Base-by-base conservation (phyloP, 257 asterid genomes). In the Anisodus acutangulus region DNA sequence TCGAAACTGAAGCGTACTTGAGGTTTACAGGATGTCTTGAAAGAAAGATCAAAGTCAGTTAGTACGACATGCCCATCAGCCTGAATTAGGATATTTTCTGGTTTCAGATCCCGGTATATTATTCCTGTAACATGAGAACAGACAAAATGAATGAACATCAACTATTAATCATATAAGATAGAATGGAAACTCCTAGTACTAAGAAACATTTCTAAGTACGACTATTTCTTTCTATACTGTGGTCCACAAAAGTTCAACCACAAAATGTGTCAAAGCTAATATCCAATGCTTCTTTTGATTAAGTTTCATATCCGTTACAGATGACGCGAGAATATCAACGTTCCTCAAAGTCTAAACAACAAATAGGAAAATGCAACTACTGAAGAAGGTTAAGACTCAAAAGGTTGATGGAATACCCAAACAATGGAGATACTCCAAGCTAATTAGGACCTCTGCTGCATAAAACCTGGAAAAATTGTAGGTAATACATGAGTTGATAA, bases 361-460 rank as follows among this genome's bases (percentile, higher is more conserved):
- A 69, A 37, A 37, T 7, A 69, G 7, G 78, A 8, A 68, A 39
- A 39, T 39, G 78, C 53, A 69, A 69, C 26, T 39, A 69, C 54
- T 69, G 26, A 3, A 68, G 54, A 69, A 69, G 35, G 31, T 17
- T 69, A 8, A 31, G 54, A 41, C 54, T 41, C 78, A 16, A 69
- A 69, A 69, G 78, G 53, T 69, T 41, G 78, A 39, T 53, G 64
- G 7, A 78, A 47, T 91, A 96, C 99, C 99, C 91, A 96, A 90
- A 89, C 98, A 96, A 82, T 96, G 99, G 89, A 96, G 98, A 90
- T 96, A 96, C 87, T 96, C 99, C 95, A 96, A 89, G 84, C 95
- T 92, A 88, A 96, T 90, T 88, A 94, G 85, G 84, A 96, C 97
- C 87, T 94, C 99, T 78, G 98, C 99, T 60, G 98, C 97, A 90